Base-by-base conservation (phyloP, 306 rosid species). In the Chamaecrista fasciculata region DNA sequence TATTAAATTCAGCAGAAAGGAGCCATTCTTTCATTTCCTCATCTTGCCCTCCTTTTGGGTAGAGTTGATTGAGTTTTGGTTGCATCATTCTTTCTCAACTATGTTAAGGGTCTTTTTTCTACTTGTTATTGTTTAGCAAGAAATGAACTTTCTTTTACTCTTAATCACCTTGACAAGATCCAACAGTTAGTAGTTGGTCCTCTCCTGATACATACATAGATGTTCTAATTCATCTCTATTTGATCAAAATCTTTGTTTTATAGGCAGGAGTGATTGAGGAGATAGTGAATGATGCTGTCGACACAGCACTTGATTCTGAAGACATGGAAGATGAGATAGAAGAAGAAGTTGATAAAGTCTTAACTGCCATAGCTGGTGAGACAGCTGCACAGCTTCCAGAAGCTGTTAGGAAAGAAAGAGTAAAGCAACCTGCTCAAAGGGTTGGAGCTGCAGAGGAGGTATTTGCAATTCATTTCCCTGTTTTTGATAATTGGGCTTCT, bases 241-340 rank as follows among this genome's bases (percentile, higher is more conserved):
- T 16, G 24, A 25, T 28, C 19, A 23, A 25, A 10, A 20, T 42
- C 6, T 65, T 25, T 49, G 70, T 62, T 34, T 14, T 81, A 59
- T 70, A 93, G 98, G 97, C 98, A 6, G 97, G 97, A 59, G 96
- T 93, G 20, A 93, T 93, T 21, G 98, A 93, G 75, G 98, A 90
- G 82, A 51, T 86, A 3, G 91, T 93, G 47, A 93, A 72, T 19
- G 98, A 93, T 68, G 88, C 91, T 10, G 82, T 90, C 12, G 98
- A 93, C 74, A 21, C 88, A 1, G 90, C 97, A 28, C 76, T 93
- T 14, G 98, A 93, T 73, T 85, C 94, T 0, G 97, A 93, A 73
- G 98, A 90, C 62, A 86, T 87, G 46, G 98, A 90, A 73, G 97
- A 90, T 37, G 98, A 93, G 82, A 93, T 83, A 62, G 98, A 93